Evolutionary conservation across 1,139 yeast species (phyloP), one percentile per base, ranked within the genome.

Genomic region (Debaryomyces psychrophilus): DNA sequence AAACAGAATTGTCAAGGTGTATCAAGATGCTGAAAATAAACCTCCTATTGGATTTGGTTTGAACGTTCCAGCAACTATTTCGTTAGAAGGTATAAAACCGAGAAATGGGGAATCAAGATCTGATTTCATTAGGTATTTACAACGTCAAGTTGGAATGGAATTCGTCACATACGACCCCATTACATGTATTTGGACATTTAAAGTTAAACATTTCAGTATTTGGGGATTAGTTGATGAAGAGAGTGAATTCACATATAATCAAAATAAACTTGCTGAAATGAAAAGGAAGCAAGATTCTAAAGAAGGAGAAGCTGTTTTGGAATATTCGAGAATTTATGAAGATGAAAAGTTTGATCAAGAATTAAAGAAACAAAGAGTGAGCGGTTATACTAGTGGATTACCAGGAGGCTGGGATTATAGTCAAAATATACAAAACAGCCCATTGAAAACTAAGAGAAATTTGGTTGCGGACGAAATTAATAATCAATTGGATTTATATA

Each of bases 161-260:
- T 89, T 86, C 61, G 72, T 90, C 8, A 84, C 92, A 3, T 90
- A 85, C 60, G 92, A 87, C 57, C 92, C 90, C 1, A 74, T 82
- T 18, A 79, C 82, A n/a, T 88, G 88, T 20, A 67, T 79, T 6
- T 90, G 93, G 90, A 83, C 87, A 0, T 90, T 90, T 65, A 81
- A 76, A 56, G 98, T 93, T 1, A 83, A 87, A 53, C 99, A 93
- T 69, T 93, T 93, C 59, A 90, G 97, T 68, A 80, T 87, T 5
- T 93, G 97, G 97, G 98, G 98, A 3, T 68, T 93, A 40, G 77
- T 85, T 17, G 90, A 85, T 48, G 87, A 83, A 23, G 83, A 79
- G 37, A 77, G 77, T 31, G 75, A 63, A 47, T 67, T 68, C 37
- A 44, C 57, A 45, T 65, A 66, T 48, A 60, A 58, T 46, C 20